Conservation (phyloP, 192 early-diverging fungal species). For the Polychytrium aggregatum region DNA sequence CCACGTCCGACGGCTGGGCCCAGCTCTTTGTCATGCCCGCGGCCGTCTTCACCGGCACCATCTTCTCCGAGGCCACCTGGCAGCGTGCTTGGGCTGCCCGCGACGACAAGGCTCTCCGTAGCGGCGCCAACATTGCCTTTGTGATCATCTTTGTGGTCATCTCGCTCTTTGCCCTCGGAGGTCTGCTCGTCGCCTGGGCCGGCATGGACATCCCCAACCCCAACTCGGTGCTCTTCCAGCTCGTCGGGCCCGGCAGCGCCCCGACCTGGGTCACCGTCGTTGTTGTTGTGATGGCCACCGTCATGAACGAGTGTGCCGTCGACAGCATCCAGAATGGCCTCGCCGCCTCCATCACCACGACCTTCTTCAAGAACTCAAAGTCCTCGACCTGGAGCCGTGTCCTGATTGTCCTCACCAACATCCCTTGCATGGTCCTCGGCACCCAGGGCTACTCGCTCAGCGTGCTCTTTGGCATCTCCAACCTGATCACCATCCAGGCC, state of each 20-base stretch:
- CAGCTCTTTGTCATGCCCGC: conserved; percentile 25
- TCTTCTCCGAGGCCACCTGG: conserved; percentile 40
- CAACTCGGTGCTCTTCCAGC: conserved; percentile 15
- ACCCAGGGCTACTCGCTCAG: conserved; percentile 13
- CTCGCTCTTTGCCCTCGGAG: conserved; percentile 36
- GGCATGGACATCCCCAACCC: conserved; percentile 9
- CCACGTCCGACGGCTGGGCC: conserved; percentile 20
- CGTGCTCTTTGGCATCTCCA: conserved; percentile 23
- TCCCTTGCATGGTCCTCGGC: conserved; percentile 24
- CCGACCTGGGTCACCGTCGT: conserved; percentile 21
- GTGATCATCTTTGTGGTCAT: conserved; percentile 13
- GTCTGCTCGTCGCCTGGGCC: conserved; percentile 24
- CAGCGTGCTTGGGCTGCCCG: conserved; percentile 39
- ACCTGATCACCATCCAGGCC: conserved; percentile 19
- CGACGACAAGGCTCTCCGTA: conserved; percentile 12
- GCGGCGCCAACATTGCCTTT: conserved; percentile 20
- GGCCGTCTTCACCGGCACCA: conserved; percentile 24
- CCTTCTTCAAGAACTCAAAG: conserved; percentile 6
- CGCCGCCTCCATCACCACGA: conserved; percentile 14
- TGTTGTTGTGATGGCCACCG: conserved; percentile 19
- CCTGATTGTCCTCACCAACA: conserved; percentile 21
- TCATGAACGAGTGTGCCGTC: conserved; percentile 38
- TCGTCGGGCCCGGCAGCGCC: conserved; percentile 11
- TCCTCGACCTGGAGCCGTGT: conserved; percentile 6
- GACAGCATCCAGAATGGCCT: conserved; percentile 39